Base-by-base conservation (phyloP, 2,329 filamentous ascomycete genomes). In the Lojkania enalia region DNA sequence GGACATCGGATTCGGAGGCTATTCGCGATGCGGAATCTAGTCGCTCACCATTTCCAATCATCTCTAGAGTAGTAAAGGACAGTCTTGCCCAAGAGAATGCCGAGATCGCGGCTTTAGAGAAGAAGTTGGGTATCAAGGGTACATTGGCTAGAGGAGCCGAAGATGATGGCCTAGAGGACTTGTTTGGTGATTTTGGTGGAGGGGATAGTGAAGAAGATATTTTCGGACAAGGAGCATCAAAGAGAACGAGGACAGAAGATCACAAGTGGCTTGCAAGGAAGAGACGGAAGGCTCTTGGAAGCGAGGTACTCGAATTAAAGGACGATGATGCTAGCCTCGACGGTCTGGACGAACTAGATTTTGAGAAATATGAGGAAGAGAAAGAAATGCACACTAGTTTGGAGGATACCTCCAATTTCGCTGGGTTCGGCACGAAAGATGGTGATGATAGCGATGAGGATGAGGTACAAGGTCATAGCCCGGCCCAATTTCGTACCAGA, bases 31-130 rank as follows among this genome's bases (percentile, higher is more conserved):
- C n/a, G n/a, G 44, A 38, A 38, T 45, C 15, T 2, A 51, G 53
- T 7, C 46, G 54, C 5, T 46, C 57, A 13, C 57, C 58, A 18
- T 46, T 57, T 13, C 53, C 60, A 5, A 59, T 56, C 33, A 30
- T 72, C 6, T 68, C 71, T 5, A 62, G 65, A 39, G 64, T 59
- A 16, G 74, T 83, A n/a, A 82, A 78, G 61, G 79, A 85, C 15
- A 59, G 51, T 55, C 74, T 96, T 3, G 84, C 82, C 0, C 77
- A 88, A 49, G 92, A 99, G 46, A 90, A 97, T 61, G 88, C 84
- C 2, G 90, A 96, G 57, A 97, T 99, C 56, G 85, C 86, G 15
- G 84, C 84, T 2, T 74, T 96, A 21, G 94, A 99, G 72, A 90
- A 86, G 67, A 95, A 88, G 61, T 74, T 99, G 2, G 92, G 94